Base-by-base conservation (phyloP, 2,329 filamentous ascomycete species). In the Epichloe aotearoae region DNA sequence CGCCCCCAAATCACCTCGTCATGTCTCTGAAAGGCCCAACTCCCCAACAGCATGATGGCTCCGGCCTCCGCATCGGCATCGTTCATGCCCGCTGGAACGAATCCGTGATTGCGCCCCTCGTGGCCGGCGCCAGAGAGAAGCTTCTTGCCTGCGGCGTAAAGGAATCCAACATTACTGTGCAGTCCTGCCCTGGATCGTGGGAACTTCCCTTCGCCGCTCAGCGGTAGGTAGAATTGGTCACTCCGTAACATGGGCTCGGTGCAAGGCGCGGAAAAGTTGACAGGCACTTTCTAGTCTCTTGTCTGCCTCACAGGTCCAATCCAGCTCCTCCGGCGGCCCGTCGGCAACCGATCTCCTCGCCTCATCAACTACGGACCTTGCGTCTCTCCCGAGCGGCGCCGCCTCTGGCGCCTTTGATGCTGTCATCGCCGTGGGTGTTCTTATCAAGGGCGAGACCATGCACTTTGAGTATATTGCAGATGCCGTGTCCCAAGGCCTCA, bases 401-500 rank as follows among this genome's bases (percentile, higher is more conserved):
- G 64, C 68, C n/a, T 70, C 77, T 52, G 70, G 74, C 51, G 80
- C 88, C 19, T 97, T 97, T 62, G 91, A 97, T 64, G 93, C 93
- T 55, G 82, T 98, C 56, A 90, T 98, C 58, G 89, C 93, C 49
- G 86, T 98, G 58, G 93, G 93, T 51, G 90, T 95, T 51, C 80
- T 98, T 54, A 96, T 98, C 73, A 98, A 98, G 74, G 93, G 93
- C 66, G 87, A 95, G 70, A 97, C 93, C 6, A 96, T 96, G 89
- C 93, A 98, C 71, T 98, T 98, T 63, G 93, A 98, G 71, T 97
- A 98, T 72, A 98, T 98, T 61, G 79, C 90, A 41, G 93, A 97
- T 57, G 81, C 88, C 40, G 89, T 94, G 6, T 88, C 83, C 52
- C 88, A 95, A 55, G 93, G 88, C 6, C 76, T 98, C 54, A 98